These are phyloP conservation scores for Monosporascus sp. DNA, from an alignment of 2,329 filamentous ascomycete genomes.

Conservation along the genomic window DNA sequence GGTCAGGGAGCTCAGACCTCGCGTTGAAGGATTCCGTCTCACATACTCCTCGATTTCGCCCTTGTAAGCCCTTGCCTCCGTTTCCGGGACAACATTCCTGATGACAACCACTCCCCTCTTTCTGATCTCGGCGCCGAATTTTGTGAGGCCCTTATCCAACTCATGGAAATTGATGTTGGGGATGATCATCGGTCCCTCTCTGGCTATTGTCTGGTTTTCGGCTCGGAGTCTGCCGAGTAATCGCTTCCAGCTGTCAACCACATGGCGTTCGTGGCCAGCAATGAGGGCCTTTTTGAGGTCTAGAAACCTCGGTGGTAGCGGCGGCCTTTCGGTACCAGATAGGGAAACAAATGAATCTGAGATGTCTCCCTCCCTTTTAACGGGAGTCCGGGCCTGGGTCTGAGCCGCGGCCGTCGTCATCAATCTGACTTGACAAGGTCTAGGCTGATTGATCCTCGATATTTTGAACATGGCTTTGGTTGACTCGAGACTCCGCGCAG, in stretches of 20 bases:
- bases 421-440: conserved; percentile 1
- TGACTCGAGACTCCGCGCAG: too few relatives aligned
- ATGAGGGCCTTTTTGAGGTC: conserved; percentile 50
- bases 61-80: conserved; percentile 61
- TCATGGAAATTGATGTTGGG: conserved; percentile 46
- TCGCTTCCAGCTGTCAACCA: conserved; percentile 44
- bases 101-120: conserved; percentile 61
- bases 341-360: conserved; percentile 58
- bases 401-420: conserved; percentile 12
- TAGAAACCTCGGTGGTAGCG: conserved; percentile 51
- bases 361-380: conserved; percentile 56
- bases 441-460: neutral
- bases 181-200: conserved; percentile 42
- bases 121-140: conserved; percentile 43
- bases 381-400: neutral
- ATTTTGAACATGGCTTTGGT: neutral
- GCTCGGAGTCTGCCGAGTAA: conserved; percentile 38
- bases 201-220: conserved; percentile 44
- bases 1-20: conserved; percentile 30
- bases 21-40: conserved; percentile 54
- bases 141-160: conserved; percentile 34
- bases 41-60: conserved; percentile 61
- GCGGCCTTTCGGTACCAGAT: conserved; percentile 38
- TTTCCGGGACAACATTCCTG: conserved; percentile 57
- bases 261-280: conserved; percentile 40